These are phyloP conservation scores for Monilinia laxa DNA, from an alignment of 2,329 filamentous ascomycete species.

Conservation along the genomic window DNA sequence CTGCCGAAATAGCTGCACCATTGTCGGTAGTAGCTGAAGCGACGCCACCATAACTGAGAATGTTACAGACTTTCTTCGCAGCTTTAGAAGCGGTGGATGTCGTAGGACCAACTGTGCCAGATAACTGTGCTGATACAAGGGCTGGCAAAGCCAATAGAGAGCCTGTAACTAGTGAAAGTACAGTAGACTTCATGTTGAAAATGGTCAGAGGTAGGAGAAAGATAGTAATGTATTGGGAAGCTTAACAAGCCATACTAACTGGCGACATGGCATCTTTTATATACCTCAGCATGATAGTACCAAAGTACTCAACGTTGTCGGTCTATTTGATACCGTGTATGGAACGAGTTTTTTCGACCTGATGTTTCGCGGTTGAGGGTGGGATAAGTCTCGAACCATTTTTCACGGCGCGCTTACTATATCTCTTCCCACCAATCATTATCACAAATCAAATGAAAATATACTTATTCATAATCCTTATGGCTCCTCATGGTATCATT, in stretches of 20 bases:
- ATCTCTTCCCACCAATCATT: constrained; percentile 1
- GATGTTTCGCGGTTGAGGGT: background rate
- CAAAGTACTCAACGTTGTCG: background rate
- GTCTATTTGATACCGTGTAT: constrained; percentile 7
- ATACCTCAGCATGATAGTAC: background rate
- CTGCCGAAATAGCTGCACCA: constrained; percentile 45
- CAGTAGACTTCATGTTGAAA: constrained; percentile 27
- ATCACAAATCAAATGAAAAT: background rate
- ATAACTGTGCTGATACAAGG: constrained; percentile 30
- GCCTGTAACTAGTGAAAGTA: constrained; percentile 20
- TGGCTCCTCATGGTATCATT: no score
- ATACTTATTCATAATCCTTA: background rate
- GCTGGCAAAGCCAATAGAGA: constrained; percentile 21
- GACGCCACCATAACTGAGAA: constrained; percentile 48
- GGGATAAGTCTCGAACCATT: background rate
- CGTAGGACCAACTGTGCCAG: constrained; percentile 35
- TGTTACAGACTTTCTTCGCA: constrained; percentile 44
- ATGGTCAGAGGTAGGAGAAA: background rate
- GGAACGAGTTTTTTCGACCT: background rate
- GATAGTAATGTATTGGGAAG: background rate
- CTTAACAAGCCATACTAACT: background rate
- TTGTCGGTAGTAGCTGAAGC: constrained; percentile 49
- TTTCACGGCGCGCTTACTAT: no score
- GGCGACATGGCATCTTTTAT: constrained; percentile 3
- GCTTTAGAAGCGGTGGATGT: constrained; percentile 33